Evolutionary conservation across 2,329 filamentous ascomycete species (phyloP).

Genomic region (Tolypocladium paradoxum): DNA sequence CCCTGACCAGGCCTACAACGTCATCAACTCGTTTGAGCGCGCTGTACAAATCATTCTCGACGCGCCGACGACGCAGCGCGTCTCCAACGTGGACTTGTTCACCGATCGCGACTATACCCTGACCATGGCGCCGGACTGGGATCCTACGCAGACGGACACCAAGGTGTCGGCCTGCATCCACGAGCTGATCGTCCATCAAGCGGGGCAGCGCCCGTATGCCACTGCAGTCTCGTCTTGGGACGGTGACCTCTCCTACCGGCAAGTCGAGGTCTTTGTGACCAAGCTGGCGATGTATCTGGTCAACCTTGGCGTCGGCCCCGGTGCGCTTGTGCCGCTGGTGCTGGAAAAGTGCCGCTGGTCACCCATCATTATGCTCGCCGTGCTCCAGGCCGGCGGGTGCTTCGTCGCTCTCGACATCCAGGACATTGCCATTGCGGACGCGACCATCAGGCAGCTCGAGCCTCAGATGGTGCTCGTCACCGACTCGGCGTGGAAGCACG

Average conservation of each 20-base stretch:
- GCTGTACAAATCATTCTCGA: constrained; percentile 36
- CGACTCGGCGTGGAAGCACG: constrained; percentile 27
- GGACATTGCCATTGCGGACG: constrained; percentile 28
- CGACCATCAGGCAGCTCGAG: constrained; percentile 31
- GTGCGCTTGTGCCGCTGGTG: constrained; percentile 52
- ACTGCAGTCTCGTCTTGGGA: constrained; percentile 34
- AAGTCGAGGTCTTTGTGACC: constrained; percentile 26
- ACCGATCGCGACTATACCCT: constrained; percentile 44
- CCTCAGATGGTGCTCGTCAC: constrained; percentile 34
- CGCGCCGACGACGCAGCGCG: constrained; percentile 25
- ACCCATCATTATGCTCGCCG: constrained; percentile 58
- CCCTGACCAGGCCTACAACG: constrained; percentile 30
- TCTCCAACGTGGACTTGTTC: constrained; percentile 41
- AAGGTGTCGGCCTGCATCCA: constrained; percentile 32
- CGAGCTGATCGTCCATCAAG: constrained; percentile 31
- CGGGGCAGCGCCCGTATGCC: constrained; percentile 24
- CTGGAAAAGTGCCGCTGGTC: constrained; percentile 60
- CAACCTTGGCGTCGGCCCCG: constrained; percentile 36
- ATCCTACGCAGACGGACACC: constrained; percentile 25
- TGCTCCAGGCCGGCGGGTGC: constrained; percentile 48
- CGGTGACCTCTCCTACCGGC: constrained; percentile 29
- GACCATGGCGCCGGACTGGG: constrained; percentile 40
- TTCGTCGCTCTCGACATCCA: constrained; percentile 39
- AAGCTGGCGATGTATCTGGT: constrained; percentile 34
- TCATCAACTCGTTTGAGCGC: constrained; percentile 42